phyloP scores from a whole-genome alignment of 768 basidiomycete species.

The Tubosaeta sp. region DNA sequence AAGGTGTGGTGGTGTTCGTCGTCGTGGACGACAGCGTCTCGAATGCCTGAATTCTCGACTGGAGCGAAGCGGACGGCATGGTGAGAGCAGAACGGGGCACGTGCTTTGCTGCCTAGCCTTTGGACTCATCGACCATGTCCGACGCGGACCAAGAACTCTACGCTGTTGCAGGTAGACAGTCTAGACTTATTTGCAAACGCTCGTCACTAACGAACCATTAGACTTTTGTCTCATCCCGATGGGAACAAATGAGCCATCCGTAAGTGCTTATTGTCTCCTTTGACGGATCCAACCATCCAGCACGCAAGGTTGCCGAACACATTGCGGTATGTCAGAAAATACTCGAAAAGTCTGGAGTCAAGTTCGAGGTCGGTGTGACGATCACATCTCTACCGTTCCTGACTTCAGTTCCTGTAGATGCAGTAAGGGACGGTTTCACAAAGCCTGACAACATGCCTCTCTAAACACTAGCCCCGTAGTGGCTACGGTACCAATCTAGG shows the following conservation, averaged over 20 bases:
- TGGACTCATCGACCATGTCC: conserved; percentile 12
- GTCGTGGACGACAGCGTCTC: conserved; percentile 45
- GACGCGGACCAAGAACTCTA: conserved; percentile 48
- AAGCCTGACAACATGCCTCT: conserved; percentile 31
- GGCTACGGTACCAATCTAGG: conserved; percentile 93
- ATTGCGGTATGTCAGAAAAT: conserved; percentile 80
- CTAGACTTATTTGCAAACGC: background rate
- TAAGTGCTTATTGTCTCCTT: conserved; percentile 27
- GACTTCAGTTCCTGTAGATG: conserved; percentile 24
- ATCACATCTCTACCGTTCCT: background rate
- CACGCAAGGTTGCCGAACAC: conserved; percentile 62
- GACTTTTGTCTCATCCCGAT: conserved; percentile 91
- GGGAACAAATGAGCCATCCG: conserved; percentile 71
- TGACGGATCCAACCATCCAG: conserved; percentile 4
- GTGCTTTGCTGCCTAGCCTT: background rate
- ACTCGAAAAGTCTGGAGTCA: conserved; percentile 77
- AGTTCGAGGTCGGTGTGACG: conserved; percentile 59
- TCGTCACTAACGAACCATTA: conserved; percentile 23
- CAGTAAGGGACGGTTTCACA: conserved; percentile 29
- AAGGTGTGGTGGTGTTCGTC: background rate
- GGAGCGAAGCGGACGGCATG: conserved; percentile 43
- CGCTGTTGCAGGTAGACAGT: conserved; percentile 64
- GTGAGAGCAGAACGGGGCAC: background rate
- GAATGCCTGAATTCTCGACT: conserved; percentile 61
- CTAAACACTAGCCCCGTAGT: conserved; percentile 35